phyloP scores from a whole-genome alignment of 2,329 filamentous ascomycete species.

The Laburnicola sp. region DNA sequence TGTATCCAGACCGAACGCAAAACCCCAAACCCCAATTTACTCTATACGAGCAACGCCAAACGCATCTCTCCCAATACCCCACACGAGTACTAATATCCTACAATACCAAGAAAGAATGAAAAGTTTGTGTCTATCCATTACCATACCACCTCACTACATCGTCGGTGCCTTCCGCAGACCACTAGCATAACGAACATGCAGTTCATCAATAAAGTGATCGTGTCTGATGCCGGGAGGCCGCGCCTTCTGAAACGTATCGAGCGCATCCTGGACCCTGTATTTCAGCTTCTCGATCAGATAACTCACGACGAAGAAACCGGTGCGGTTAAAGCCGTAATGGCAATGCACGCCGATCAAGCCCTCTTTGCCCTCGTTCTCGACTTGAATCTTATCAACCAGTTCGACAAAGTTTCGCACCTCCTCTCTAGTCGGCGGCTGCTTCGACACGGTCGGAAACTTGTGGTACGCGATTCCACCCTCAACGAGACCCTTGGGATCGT shows the following conservation, averaged over 20 bases:
- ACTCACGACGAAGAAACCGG: conserved; percentile 85
- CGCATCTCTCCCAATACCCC: conserved; percentile 1
- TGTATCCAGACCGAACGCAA: no score
- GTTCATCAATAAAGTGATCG: conserved; percentile 80
- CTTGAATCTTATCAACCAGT: conserved; percentile 55
- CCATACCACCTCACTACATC: conserved; percentile 11
- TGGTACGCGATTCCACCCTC: conserved; percentile 56
- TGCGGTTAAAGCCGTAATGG: conserved; percentile 94
- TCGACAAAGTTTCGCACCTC: conserved; percentile 64
- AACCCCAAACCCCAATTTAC: no score
- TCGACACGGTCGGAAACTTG: conserved; percentile 91
- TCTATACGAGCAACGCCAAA: conserved; percentile 1
- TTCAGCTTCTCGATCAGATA: conserved; percentile 84
- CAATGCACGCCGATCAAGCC: conserved; percentile 79
- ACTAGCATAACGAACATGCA: conserved; percentile 75
- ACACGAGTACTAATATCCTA: conserved; percentile 2
- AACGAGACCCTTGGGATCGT: conserved; percentile 66
- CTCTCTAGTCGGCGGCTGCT: conserved; percentile 73
- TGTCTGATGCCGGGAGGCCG: conserved; percentile 85
- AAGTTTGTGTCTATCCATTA: neutral
- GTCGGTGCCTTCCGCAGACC: conserved; percentile 48
- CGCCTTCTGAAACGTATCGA: conserved; percentile 73
- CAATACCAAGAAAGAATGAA: neutral
- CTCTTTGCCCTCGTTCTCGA: conserved; percentile 46
- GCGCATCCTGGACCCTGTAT: conserved; percentile 72